Base-by-base conservation (phyloP, 2,329 filamentous ascomycete species). In the Aspergillus felis region DNA sequence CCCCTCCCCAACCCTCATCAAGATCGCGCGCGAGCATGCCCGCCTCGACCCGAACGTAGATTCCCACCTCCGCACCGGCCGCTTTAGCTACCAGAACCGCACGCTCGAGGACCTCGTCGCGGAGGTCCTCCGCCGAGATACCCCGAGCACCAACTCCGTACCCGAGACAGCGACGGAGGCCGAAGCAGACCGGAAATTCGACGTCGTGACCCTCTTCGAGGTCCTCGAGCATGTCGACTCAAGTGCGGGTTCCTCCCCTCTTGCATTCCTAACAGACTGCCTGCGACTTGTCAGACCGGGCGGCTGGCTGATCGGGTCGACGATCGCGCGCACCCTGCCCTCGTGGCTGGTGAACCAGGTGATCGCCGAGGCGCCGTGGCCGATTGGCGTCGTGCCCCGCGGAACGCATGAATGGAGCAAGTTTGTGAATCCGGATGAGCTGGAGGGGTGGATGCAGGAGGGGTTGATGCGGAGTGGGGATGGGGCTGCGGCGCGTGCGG, bases 361-460 rank as follows among this genome's bases (percentile, higher is more conserved):
- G 25, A 82, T 96, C 61, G 94, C 94, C 0, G 94, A 99, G 78
- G 90, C 76, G 71, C 97, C 57, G 67, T 96, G 71, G 75, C 70
- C 77, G 3, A 71, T 79, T 41, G 82, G 90, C 4, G 91, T 97
- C 60, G 94, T 99, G 56, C 94, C 94, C 9, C 85, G 84, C 62
- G 94, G 94, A 1, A 99, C 94, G 50, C 94, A 99, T 76, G 92
- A 97, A 73, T 99, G 94, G 94, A 82, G 82, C 61, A 96, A 97
- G 78, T 99, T 97, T 76, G 87, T 99, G 64, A 94, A 97, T 70
- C 89, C 90, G 62, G 80, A 84, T 14, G 93, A 97, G 80, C 73
- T 76, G 47, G 60, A 71, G 41, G 71, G 69, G 24, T 79, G 76
- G 76, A 70, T 72, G 41, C 69, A 72, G 58, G 69, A 76, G 55